Base-by-base conservation (phyloP, 495 filamentous ascomycete species). In the Tuber magnatum region DNA sequence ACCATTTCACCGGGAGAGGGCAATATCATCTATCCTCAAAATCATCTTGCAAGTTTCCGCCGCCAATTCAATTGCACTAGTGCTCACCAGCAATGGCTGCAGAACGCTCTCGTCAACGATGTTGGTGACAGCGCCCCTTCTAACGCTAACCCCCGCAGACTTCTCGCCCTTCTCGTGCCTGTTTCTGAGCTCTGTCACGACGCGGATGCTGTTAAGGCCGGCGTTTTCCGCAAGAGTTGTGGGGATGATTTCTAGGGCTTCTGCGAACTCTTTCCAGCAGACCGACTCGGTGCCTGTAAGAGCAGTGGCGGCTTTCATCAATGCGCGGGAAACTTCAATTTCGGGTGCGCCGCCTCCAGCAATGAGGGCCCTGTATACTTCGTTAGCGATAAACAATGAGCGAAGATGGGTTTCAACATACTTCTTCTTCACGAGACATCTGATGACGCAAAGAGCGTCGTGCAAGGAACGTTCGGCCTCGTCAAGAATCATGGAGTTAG, bases 1-100 rank as follows among this genome's bases (percentile, higher is more conserved):
- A 24, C 28, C 32, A 7, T 61, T 43, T 74, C 78, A 82, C 71
- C 81, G 81, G 42, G 80, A 80, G 56, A 89, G 81, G 14, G 92
- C 92, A 85, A 97, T 94, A 85, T 97, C 94, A 85, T 97, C 94
- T 86, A 97, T 97, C 85, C 94, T 90, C 85, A 97, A 88, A 85
- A 97, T 91, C 93, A 98, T 97, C 89, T 98, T 99, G 78, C 97
- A 94, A 74, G 95, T 98, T 87, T 99, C 95, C 3, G 93, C 93
- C 51, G 96, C 95, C 83, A 99, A 85, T 86, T 99, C 93, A 82
- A 99, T 94, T 4, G 95, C 94, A 84, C 94, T 97, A 51, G 95
- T 99, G 87, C 92, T 97, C 69, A 99, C 95, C 72, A 99, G 85
- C 83, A 99, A 85, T 16, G 95, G 95, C 87, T 99, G 95, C 84